These are phyloP conservation scores for Begonia masoniana DNA, from an alignment of 306 rosid genomes.

Conservation along the genomic window DNA sequence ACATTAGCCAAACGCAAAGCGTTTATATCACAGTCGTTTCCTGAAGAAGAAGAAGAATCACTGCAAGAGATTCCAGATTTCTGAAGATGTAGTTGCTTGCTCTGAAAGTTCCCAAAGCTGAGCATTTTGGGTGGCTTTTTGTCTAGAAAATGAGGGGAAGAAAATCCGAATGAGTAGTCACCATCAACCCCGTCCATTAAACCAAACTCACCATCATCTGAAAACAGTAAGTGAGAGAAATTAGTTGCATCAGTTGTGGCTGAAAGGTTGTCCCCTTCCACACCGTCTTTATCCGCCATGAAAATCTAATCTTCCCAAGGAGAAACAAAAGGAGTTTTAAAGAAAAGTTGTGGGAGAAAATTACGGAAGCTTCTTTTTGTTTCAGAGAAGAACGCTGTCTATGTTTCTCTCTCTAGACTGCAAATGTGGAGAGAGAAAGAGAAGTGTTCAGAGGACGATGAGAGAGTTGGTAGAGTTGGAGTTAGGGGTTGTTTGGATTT, in stretches of 20 bases:
- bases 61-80: conserved; percentile 50
- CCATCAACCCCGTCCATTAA: conserved; percentile 12
- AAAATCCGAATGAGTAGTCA: conserved; percentile 14
- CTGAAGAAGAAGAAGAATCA: conserved; percentile 45
- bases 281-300: conserved; percentile 41
- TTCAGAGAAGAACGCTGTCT: not conserved
- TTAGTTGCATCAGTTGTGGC: conserved; percentile 29
- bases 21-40: conserved; percentile 10
- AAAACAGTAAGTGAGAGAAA: conserved; percentile 68
- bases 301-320: not conserved
- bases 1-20: conserved; percentile 29
- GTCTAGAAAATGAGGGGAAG: conserved; percentile 18
- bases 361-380: conserved; percentile 14
- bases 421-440: conserved; percentile 19
- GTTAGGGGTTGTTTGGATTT: conserved; percentile 12
- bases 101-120: conserved; percentile 32
- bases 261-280: conserved; percentile 33
- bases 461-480: not conserved
- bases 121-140: conserved; percentile 59
- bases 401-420: not conserved
- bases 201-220: conserved; percentile 20
- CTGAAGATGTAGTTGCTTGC: conserved; percentile 15
- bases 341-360: conserved; percentile 15
- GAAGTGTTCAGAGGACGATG: not conserved
- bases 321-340: conserved; percentile 1